Base-by-base conservation (phyloP, 1,284 basidiomycete genomes). In the Phylloboletellus chloephorus region DNA sequence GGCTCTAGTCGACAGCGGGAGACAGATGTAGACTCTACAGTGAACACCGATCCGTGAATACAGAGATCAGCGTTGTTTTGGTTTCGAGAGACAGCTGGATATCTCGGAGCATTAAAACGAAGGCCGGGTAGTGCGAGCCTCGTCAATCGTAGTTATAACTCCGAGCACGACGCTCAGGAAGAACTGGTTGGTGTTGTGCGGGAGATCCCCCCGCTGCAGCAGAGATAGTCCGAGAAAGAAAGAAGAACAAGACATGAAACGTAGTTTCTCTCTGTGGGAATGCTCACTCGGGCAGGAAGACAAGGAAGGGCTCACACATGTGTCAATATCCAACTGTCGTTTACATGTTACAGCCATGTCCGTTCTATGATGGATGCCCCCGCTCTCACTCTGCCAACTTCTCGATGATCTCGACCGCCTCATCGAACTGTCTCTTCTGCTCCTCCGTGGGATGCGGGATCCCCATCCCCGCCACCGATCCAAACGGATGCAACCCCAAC, bases 371-470 rank as follows among this genome's bases (percentile, higher is more conserved):
- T 13, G 21, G 6, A 11, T 24, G 11, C 15, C 54, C 61, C 37
- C 51, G 39, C 17, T 61, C 67, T 55, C 70, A 71, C 15, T 52
- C 57, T 22, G 73, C 72, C 37, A 83, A 58, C 47, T 70, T 55
- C 20, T 76, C 63, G 13, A 85, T 72, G 35, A 87, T 85, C 36
- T 72, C 72, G 5, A 87, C 76, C 4, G 84, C 84, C 13, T 78
- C 63, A 58, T 69, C 71, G 58, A 88, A 88, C 60, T 77, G 69
- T 17, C 44, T 64, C 64, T 78, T 84, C 37, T 88, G 63, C 51
- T 78, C 78, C 7, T 69, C 71, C 12, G 76, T 78, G 6, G 79
- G 61, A 46, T 73, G 54, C 10, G 66, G 61, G 2, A 71, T 67
- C 2, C 79, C 82, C 26, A 64, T 50, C 0, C 79, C 80, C 0